phyloP scores from a whole-genome alignment of 164 flowering plant genomes.

The Liquidambar formosana region DNA sequence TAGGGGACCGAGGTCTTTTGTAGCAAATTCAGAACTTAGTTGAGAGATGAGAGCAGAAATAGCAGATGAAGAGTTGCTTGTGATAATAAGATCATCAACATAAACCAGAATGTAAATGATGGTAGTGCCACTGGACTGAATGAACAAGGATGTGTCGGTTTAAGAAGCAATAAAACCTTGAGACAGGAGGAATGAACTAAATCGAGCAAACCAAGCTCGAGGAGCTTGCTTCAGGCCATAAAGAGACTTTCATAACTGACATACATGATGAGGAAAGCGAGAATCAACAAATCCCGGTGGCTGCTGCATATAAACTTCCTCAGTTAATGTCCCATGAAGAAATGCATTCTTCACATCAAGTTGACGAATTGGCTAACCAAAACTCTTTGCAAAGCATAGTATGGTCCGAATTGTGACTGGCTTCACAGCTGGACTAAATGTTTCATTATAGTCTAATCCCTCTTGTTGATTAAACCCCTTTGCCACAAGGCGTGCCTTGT shows the following conservation, averaged over 20 bases:
- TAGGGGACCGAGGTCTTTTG: constrained; percentile 36
- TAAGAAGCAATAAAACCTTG: background rate
- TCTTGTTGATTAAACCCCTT: background rate
- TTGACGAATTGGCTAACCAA: background rate
- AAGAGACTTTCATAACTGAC: background rate
- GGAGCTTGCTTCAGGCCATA: too few species aligned
- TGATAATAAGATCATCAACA: constrained; percentile 9
- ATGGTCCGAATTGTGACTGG: background rate
- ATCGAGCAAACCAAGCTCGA: background rate
- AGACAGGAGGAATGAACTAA: background rate
- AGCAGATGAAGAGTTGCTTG: background rate
- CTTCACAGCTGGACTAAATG: background rate
- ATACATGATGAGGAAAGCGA: background rate
- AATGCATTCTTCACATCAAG: background rate
- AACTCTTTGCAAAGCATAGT: background rate
- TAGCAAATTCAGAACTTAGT: constrained; percentile 18
- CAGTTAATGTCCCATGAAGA: background rate
- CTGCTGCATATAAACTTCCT: background rate
- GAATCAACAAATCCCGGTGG: background rate
- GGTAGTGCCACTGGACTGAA: background rate
- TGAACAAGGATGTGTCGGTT: background rate
- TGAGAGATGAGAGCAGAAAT: background rate
- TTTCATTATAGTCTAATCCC: background rate
- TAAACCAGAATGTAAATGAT: constrained; percentile 4
- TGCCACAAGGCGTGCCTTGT: background rate